Base-by-base conservation (phyloP, 176 grass and related monocot species). In the Calamus simplicifolius region DNA sequence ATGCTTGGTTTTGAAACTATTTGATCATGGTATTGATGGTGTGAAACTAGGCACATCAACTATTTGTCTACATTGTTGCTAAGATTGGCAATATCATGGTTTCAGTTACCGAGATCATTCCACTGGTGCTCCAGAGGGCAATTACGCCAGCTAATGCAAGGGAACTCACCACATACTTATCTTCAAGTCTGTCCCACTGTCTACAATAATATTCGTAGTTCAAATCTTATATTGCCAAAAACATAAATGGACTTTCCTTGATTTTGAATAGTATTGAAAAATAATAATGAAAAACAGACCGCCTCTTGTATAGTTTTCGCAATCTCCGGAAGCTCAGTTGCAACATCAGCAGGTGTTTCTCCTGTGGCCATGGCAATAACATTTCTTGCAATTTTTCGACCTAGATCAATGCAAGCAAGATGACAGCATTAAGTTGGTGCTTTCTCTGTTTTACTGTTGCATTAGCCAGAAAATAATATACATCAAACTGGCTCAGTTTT, bases 131-230 rank as follows among this genome's bases (percentile, higher is more conserved):
- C 93, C 93, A 97, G 58, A 97, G 82, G 48, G 53, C 93, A 64
- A 97, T 73, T 43, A 50, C 67, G 58, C 61, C 81, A 2, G 81
- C 72, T 49, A 88, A 62, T 23, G 62, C 87, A 10, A 97, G 74
- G 50, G 84, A 63, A 68, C 69, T 85, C 38, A 80, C 87, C 2
- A 84, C 72, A 68, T 88, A 97, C 77, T 97, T 97, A 79, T 97
- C 81, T 67, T 88, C 75, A 54, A 97, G 21, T 70, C 80, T 85
- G 55, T 88, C 84, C 93, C 93, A 92, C 93, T 97, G 61, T 64
- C 31, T 28, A 67, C 29, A 58, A 25, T 38, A 54, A 66, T 5
- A 62, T 4, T 3, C 14, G 12, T 14, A 65, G 16, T 65, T 18
- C 12, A 53, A 57, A 66, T 3, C 17, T 28, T 1, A 19, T 25